phyloP scores from a whole-genome alignment of 345 rosid species.

The Raphanus sativus region DNA sequence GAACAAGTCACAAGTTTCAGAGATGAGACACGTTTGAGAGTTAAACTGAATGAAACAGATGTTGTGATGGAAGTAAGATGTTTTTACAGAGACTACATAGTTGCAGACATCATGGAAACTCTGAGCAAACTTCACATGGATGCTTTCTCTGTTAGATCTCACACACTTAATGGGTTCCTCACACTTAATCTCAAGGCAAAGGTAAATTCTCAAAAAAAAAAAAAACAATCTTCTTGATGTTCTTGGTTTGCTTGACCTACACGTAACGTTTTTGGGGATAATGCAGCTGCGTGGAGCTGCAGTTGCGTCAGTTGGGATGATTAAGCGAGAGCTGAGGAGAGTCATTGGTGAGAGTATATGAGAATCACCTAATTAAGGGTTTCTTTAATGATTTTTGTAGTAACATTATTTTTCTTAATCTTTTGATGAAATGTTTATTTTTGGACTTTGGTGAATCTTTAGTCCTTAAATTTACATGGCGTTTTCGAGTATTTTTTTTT shows the following conservation, averaged over 20 bases:
- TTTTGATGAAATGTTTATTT: constrained; percentile 12
- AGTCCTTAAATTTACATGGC: neutral
- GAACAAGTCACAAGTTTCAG: constrained; percentile 39
- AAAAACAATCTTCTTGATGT: neutral
- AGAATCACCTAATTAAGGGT: neutral
- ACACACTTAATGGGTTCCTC: constrained; percentile 62
- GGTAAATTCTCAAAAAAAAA: constrained; percentile 42
- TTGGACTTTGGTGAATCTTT: neutral
- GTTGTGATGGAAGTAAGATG: constrained; percentile 69
- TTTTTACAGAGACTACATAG: constrained; percentile 59
- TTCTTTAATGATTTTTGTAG: neutral
- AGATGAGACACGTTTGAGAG: constrained; percentile 42
- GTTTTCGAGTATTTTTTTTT: neutral
- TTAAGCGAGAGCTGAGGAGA: constrained; percentile 61
- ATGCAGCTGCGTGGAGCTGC: constrained; percentile 69
- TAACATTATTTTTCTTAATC: neutral
- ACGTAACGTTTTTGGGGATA: constrained; percentile 15
- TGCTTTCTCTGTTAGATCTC: constrained; percentile 61
- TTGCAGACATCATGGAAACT: constrained; percentile 81
- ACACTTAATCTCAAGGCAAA: constrained; percentile 60
- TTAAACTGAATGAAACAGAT: constrained; percentile 42
- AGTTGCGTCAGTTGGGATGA: constrained; percentile 61
- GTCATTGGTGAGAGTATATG: constrained; percentile 42
- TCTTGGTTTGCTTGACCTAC: neutral
- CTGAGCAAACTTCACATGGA: constrained; percentile 71